These are phyloP conservation scores for Dalbergia oliveri DNA, from an alignment of 306 rosid genomes.

Conservation along the genomic window DNA sequence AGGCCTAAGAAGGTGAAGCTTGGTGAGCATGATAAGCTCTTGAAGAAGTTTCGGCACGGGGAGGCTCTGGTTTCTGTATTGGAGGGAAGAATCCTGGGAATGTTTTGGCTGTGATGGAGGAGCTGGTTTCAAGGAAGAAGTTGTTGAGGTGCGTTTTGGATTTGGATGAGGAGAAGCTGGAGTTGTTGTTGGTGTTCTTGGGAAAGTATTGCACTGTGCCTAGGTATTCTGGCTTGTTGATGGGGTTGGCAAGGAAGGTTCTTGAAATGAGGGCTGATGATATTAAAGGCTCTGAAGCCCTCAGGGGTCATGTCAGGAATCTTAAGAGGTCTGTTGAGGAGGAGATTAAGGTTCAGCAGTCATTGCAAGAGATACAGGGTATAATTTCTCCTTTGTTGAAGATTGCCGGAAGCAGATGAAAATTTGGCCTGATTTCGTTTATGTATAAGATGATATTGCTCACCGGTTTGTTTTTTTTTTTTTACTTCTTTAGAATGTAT, in stretches of 20 bases:
- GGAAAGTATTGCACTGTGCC: constrained; percentile 70
- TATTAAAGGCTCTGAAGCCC: constrained; percentile 58
- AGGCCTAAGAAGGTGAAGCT: constrained; percentile 66
- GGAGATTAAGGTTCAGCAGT: constrained; percentile 76
- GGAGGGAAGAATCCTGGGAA: constrained; percentile 68
- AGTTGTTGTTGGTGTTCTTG: constrained; percentile 67
- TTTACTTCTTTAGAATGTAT: constrained; percentile 2
- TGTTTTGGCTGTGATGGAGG: constrained; percentile 91
- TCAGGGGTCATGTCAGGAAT: constrained; percentile 65
- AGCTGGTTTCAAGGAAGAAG: constrained; percentile 82
- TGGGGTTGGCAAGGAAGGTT: constrained; percentile 81
- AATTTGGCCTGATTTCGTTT: constrained; percentile 7
- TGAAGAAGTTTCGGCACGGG: constrained; percentile 88
- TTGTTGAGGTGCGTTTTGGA: constrained; percentile 67
- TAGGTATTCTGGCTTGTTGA: constrained; percentile 65
- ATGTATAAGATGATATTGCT: constrained; percentile 29
- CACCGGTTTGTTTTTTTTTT: neutral
- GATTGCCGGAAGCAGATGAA: constrained; percentile 81
- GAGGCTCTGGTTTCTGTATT: constrained; percentile 80
- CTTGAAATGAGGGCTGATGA: constrained; percentile 74
- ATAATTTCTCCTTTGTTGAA: constrained; percentile 82
- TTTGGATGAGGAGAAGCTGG: constrained; percentile 72
- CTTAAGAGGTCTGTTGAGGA: constrained; percentile 79
- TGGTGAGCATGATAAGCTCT: constrained; percentile 72
- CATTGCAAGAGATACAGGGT: constrained; percentile 87